Conservation (phyloP, 345 rosid genomes). For the Camelina neglecta region DNA sequence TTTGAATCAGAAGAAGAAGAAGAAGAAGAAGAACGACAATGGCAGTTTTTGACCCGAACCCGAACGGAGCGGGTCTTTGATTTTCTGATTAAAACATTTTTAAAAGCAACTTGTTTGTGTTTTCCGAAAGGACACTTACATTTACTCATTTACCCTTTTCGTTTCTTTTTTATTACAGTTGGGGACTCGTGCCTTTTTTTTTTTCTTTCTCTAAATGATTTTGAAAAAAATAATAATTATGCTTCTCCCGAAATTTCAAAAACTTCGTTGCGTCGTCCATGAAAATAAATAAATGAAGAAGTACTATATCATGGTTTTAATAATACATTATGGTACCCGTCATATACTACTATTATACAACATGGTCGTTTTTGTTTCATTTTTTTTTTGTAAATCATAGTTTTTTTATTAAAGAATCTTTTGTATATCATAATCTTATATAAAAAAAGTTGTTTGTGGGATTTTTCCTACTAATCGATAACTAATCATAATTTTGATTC, state of each 20-base stretch:
- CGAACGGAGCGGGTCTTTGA: constrained; percentile 43
- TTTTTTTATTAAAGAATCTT: too few relatives aligned
- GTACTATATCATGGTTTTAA: background rate
- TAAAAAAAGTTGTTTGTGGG: too few relatives aligned
- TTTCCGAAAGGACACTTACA: constrained; percentile 12
- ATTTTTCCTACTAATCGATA: too few relatives aligned
- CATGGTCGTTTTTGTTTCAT: background rate
- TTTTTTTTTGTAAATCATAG: background rate
- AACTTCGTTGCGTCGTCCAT: constrained; percentile 39
- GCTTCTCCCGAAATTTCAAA: constrained; percentile 38
- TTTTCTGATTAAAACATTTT: constrained; percentile 16
- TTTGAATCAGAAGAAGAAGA: constrained; percentile 35
- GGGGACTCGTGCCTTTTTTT: constrained; percentile 41
- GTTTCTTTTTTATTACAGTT: constrained; percentile 35
- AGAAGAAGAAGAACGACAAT: constrained; percentile 40
- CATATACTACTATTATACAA: background rate
- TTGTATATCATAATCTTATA: too few relatives aligned
- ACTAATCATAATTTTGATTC: too few relatives aligned
- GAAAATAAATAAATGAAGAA: constrained; percentile 6
- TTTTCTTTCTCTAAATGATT: background rate
- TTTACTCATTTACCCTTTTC: constrained; percentile 35
- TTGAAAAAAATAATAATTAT: background rate
- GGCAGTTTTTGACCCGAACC: constrained; percentile 45
- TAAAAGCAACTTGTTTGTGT: constrained; percentile 47
- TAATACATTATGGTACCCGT: background rate